Evolutionary conservation across 805 yeast genomes (phyloP).

Genomic region (Scheffersomyces lignosus): DNA sequence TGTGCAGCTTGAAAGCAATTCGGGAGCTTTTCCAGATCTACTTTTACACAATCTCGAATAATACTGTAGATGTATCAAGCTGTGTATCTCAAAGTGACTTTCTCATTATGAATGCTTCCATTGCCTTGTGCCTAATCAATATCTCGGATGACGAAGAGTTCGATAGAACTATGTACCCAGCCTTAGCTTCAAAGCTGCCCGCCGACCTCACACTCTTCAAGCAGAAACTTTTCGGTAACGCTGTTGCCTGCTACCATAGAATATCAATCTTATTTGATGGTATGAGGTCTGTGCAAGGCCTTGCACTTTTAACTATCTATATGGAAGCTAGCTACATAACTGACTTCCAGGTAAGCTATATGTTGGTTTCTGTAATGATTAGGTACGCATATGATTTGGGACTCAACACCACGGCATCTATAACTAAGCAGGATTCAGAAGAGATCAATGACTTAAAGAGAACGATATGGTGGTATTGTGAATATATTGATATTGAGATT

Average conservation of each 20-base stretch:
- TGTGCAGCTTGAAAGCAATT: constrained; percentile 7
- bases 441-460: constrained; percentile 40
- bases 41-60: constrained; percentile 5
- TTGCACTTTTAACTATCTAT: constrained; percentile 46
- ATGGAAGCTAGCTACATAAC: constrained; percentile 23
- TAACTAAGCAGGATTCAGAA: constrained; percentile 15
- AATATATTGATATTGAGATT: constrained; percentile 44
- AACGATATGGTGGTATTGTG: constrained; percentile 51
- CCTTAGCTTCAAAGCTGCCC: background rate
- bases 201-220: constrained; percentile 1
- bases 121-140: constrained; percentile 9
- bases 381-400: constrained; percentile 60
- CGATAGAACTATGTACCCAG: constrained; percentile 3
- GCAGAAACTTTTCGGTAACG: constrained; percentile 11
- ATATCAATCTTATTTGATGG: constrained; percentile 53
- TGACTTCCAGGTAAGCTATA: constrained; percentile 39
- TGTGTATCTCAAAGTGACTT: constrained; percentile 12
- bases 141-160: constrained; percentile 7
- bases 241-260: constrained; percentile 55
- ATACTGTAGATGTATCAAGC: too few species aligned
- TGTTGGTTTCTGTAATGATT: constrained; percentile 47
- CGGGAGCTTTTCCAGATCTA: constrained; percentile 11
- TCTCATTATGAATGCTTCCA: constrained; percentile 17
- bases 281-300: constrained; percentile 49
- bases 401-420: constrained; percentile 50